These are phyloP conservation scores for Stenogyne calaminthoides DNA, from an alignment of 305 asterid genomes.

Conservation along the genomic window DNA sequence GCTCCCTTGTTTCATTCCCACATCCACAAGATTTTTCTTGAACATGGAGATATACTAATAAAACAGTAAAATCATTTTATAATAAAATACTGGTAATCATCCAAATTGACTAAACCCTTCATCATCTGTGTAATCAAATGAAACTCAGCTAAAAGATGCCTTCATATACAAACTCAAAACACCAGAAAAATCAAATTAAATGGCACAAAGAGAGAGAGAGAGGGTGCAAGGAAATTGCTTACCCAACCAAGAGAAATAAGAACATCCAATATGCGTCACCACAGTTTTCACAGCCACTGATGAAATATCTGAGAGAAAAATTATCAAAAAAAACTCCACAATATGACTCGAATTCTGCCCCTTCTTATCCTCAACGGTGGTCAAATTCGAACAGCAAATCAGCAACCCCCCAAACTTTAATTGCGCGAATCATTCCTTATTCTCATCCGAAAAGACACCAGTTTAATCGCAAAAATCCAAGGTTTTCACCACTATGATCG, in stretches of 20 bases:
- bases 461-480: constrained; percentile 14
- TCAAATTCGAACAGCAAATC: constrained; percentile 6
- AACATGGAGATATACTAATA: not conserved
- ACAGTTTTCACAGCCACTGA: not conserved
- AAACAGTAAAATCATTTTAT: not conserved
- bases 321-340: constrained; percentile 10
- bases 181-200: not conserved
- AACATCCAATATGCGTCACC: constrained; percentile 25
- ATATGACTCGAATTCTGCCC: not conserved
- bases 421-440: not conserved
- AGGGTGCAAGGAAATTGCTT: constrained; percentile 16
- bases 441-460: constrained; percentile 21
- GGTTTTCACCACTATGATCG: not conserved
- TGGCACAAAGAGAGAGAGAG: not conserved
- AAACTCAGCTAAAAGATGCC: not conserved
- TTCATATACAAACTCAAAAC: not conserved
- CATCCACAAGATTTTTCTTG: not conserved
- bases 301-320: not conserved
- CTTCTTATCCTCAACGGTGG: not conserved
- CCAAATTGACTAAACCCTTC: not conserved
- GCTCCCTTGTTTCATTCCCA: constrained; percentile 2
- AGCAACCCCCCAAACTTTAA: constrained; percentile 13
- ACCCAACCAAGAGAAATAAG: constrained; percentile 32
- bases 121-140: not conserved
- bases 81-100: not conserved